phyloP scores from a whole-genome alignment of 768 basidiomycete genomes.

The Mycena maculata region DNA sequence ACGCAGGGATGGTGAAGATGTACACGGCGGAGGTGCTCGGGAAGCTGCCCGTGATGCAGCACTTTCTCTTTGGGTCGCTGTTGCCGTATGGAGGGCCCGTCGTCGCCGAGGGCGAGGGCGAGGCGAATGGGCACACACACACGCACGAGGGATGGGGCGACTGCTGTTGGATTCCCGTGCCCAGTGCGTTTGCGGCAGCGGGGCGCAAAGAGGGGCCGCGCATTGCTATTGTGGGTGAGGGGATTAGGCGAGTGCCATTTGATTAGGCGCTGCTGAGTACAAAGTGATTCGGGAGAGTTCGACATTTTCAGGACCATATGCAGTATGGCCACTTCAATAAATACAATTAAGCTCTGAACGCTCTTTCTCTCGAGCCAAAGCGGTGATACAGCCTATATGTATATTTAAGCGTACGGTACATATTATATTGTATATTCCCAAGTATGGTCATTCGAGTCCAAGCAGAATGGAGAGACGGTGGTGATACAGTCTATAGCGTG shows the following conservation, averaged over 20 bases:
- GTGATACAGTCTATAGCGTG: too few relatives aligned
- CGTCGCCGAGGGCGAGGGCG: constrained; percentile 46
- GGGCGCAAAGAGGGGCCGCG: constrained; percentile 37
- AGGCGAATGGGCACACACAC: constrained; percentile 63
- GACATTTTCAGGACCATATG: too few relatives aligned
- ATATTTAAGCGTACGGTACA: too few relatives aligned
- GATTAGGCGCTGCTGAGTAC: too few relatives aligned
- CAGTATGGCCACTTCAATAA: too few relatives aligned
- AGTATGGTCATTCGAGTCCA: too few relatives aligned
- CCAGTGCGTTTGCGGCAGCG: constrained; percentile 84
- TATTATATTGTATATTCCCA: too few relatives aligned
- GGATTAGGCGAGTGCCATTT: constrained; percentile 33
- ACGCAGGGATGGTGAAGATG: constrained; percentile 98
- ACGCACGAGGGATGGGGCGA: constrained; percentile 82
- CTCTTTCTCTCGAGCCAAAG: too few relatives aligned
- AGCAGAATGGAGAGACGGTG: too few relatives aligned
- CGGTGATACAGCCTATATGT: too few relatives aligned
- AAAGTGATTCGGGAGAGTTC: too few relatives aligned
- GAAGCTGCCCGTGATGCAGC: constrained; percentile 96
- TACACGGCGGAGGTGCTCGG: constrained; percentile 94
- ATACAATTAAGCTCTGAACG: too few relatives aligned
- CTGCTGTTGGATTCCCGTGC: constrained; percentile 91
- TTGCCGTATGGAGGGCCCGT: constrained; percentile 74
- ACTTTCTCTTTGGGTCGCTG: constrained; percentile 93
- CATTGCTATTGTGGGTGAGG: constrained; percentile 29